phyloP scores from a whole-genome alignment of 2,329 filamentous ascomycete species.

The Paecilomyces sp. region DNA sequence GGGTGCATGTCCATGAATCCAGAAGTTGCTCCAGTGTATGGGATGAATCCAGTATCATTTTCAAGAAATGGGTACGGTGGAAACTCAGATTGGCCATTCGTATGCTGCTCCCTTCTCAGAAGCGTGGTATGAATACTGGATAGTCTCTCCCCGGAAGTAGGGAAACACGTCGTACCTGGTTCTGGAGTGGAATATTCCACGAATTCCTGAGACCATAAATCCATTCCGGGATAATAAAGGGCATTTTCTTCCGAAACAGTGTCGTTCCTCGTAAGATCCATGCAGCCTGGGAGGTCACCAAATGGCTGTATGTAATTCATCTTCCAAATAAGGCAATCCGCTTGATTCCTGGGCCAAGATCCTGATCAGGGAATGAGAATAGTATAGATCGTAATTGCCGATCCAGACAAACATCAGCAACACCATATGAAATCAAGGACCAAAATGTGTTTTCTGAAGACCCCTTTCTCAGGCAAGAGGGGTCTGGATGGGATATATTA shows the following conservation, averaged over 20 bases:
- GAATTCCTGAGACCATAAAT: background rate
- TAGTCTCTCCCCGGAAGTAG: background rate
- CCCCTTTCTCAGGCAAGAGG: background rate
- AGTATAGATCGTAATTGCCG: background rate
- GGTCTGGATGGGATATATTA: background rate
- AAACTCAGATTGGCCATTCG: background rate
- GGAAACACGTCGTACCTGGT: background rate
- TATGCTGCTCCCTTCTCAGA: background rate
- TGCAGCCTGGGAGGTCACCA: constrained; percentile 1
- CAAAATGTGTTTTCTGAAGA: background rate
- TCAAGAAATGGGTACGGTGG: background rate
- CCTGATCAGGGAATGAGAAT: background rate
- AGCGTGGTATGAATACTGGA: background rate
- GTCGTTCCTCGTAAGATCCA: background rate
- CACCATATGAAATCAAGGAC: background rate
- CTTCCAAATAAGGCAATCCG: background rate
- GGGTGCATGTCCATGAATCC: constrained; percentile 1
- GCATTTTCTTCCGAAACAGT: background rate
- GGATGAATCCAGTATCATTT: background rate
- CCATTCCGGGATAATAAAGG: background rate
- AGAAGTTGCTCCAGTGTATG: constrained; percentile 2
- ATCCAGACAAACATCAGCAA: background rate
- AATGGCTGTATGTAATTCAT: constrained; percentile 1
- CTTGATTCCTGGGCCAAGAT: background rate
- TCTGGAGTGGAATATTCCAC: background rate